phyloP scores from a whole-genome alignment of 2,329 filamentous ascomycete genomes.

The Trichoderma lentiforme region DNA sequence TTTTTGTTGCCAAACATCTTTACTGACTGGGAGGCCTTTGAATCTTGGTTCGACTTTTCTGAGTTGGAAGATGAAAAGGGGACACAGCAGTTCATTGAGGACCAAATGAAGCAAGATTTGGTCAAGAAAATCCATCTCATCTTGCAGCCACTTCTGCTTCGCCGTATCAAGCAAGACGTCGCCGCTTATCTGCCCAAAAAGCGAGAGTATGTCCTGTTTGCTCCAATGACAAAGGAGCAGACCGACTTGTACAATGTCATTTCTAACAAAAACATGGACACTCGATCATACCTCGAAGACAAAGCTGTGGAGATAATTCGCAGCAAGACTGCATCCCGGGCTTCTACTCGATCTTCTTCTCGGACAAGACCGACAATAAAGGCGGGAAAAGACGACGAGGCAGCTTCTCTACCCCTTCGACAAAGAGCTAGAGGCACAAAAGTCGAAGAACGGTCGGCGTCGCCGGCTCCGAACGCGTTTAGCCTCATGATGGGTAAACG shows the following conservation, averaged over 20 bases:
- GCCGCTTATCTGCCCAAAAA: conserved; percentile 91
- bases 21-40: conserved; percentile 87
- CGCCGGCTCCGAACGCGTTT: conserved; percentile 45
- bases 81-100: conserved; percentile 73
- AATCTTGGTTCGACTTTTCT: conserved; percentile 96
- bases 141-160: conserved; percentile 82
- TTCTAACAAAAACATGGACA: conserved; percentile 55
- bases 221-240: conserved; percentile 85
- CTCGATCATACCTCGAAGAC: conserved; percentile 75
- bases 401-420: conserved; percentile 34
- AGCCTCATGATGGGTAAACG: conserved; percentile 51
- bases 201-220: conserved; percentile 92
- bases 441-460: conserved; percentile 22
- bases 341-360: conserved; percentile 32
- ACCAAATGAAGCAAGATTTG: conserved; percentile 57
- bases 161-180: conserved; percentile 89
- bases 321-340: conserved; percentile 16
- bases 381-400: conserved; percentile 14
- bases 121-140: conserved; percentile 83
- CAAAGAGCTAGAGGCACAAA: conserved; percentile 36
- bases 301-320: conserved; percentile 67
- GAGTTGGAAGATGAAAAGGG: conserved; percentile 80
- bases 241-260: conserved; percentile 78
- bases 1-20: conserved; percentile 93
- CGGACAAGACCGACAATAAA: conserved; percentile 21